These are phyloP conservation scores for Wickerhamiella nectarea DNA, from an alignment of 805 yeast species.

Conservation along the genomic window DNA sequence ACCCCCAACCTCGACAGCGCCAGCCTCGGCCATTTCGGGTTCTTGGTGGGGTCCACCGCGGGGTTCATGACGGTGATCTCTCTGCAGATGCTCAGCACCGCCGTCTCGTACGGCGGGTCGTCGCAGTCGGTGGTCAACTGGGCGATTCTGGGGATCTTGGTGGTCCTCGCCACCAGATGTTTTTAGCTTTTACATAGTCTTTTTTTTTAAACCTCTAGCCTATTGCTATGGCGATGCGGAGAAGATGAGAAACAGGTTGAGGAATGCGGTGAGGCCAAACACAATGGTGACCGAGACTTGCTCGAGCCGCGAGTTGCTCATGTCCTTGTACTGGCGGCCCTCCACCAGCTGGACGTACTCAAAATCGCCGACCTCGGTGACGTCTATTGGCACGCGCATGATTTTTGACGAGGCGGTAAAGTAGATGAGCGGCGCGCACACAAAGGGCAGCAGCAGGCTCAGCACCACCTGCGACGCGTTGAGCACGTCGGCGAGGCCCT, in stretches of 20 bases:
- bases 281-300: constrained; percentile 42
- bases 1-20: constrained; percentile 26
- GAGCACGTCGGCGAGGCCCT: constrained; percentile 56
- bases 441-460: constrained; percentile 68
- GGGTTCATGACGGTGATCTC: constrained; percentile 78
- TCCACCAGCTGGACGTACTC: constrained; percentile 14
- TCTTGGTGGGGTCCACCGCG: constrained; percentile 56
- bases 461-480: constrained; percentile 76
- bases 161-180: constrained; percentile 13
- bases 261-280: constrained; percentile 57
- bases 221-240: constrained; percentile 23
- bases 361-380: constrained; percentile 8
- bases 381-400: constrained; percentile 38
- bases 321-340: constrained; percentile 36
- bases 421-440: constrained; percentile 74
- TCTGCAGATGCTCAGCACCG: constrained; percentile 73
- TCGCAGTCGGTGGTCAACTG: constrained; percentile 46
- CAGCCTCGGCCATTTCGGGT: constrained; percentile 37
- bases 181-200: too few relatives aligned
- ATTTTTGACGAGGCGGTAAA: constrained; percentile 58
- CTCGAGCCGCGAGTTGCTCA: constrained; percentile 51
- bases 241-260: constrained; percentile 55
- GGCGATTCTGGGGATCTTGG: constrained; percentile 42
- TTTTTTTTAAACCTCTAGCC: too few relatives aligned
- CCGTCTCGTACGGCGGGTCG: constrained; percentile 65